phyloP scores from a whole-genome alignment of 2,329 filamentous ascomycete genomes.

The Ascochyta pisi region DNA sequence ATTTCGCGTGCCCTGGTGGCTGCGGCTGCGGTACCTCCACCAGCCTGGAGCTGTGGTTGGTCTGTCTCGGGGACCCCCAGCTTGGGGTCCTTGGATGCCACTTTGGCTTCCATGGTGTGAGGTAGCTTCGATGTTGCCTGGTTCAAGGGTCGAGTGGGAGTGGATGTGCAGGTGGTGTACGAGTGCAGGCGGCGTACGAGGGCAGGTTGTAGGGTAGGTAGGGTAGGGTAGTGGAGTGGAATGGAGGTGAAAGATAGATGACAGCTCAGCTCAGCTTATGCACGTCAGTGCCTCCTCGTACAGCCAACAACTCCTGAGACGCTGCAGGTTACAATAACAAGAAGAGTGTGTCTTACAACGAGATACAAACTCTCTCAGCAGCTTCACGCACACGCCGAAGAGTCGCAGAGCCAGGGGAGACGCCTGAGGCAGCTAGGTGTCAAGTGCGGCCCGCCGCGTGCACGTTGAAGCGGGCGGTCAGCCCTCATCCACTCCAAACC shows the following conservation, averaged over 20 bases:
- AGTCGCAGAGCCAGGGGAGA: constrained; percentile 2
- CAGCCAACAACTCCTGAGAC: neutral
- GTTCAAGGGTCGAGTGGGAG: neutral
- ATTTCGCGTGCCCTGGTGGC: constrained; percentile 37
- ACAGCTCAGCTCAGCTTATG: constrained; percentile 28
- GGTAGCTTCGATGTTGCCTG: neutral
- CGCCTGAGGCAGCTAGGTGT: constrained; percentile 14
- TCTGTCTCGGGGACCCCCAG: constrained; percentile 41
- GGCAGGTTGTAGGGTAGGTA: neutral
- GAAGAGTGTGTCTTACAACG: neutral
- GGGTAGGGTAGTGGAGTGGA: too few relatives aligned
- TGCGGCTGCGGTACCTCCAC: constrained; percentile 44
- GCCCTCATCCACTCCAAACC: constrained; percentile 11
- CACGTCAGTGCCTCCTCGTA: constrained; percentile 13
- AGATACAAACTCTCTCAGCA: neutral
- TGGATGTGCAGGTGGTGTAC: neutral
- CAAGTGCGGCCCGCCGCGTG: constrained; percentile 26
- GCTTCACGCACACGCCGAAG: constrained; percentile 1
- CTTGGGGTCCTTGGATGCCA: constrained; percentile 37
- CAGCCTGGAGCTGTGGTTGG: constrained; percentile 47
- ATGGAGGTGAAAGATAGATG: neutral
- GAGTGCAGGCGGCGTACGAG: neutral
- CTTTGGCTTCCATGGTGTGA: constrained; percentile 24
- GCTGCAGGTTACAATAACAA: neutral
- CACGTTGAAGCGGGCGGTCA: constrained; percentile 22